These are phyloP conservation scores for Russula brevipes DNA, from an alignment of 768 basidiomycete species.

Conservation along the genomic window DNA sequence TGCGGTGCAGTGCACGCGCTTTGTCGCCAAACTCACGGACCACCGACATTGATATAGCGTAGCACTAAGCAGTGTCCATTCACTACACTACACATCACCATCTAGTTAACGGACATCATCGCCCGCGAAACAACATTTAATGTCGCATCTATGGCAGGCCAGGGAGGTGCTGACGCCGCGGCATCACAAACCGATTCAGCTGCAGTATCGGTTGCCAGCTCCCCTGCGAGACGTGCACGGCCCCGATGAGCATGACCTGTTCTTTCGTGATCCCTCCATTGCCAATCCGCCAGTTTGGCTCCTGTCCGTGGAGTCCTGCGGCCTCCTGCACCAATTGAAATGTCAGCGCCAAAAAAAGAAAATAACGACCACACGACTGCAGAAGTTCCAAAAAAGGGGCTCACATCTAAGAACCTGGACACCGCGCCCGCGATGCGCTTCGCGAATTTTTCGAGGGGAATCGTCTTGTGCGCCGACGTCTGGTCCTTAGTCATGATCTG, in stretches of 20 bases:
- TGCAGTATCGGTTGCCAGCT: slow-evolving; percentile 23
- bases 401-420: slow-evolving; percentile 6
- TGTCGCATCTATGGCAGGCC: neutral
- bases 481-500: slow-evolving; percentile 16
- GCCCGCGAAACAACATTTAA: too few species aligned
- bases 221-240: slow-evolving; percentile 16
- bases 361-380: too few species aligned
- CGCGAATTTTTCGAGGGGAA: slow-evolving; percentile 1
- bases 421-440: slow-evolving; percentile 9
- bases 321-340: neutral
- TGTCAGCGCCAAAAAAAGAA: too few species aligned
- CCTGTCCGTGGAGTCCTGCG: neutral
- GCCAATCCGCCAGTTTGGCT: slow-evolving; percentile 4
- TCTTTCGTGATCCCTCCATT: neutral
- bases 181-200: slow-evolving; percentile 4
- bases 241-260: slow-evolving; percentile 1
- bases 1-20: too few species aligned
- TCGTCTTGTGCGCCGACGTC: neutral
- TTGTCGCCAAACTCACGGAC: too few species aligned
- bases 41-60: too few species aligned
- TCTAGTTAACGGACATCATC: too few species aligned
- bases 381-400: neutral
- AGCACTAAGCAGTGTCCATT: too few species aligned
- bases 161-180: neutral
- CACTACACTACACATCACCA: too few species aligned